These are phyloP conservation scores for Dipodascus geniculatus DNA, from an alignment of 805 yeast species.

Conservation along the genomic window DNA sequence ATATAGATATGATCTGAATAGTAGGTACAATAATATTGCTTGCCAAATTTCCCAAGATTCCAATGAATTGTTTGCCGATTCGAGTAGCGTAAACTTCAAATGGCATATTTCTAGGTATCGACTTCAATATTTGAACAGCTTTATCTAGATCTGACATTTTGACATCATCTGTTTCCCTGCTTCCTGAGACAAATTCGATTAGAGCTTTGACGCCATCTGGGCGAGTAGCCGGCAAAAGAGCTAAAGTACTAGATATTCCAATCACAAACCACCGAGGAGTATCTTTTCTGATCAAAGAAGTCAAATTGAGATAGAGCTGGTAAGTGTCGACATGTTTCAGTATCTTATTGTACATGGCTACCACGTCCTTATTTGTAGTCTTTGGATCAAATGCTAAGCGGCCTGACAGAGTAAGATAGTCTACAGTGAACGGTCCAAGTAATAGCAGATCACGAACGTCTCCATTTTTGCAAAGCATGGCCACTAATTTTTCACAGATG, in stretches of 20 bases:
- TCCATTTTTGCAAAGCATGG: slow-evolving; percentile 14
- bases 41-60: slow-evolving; percentile 36
- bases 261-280: slow-evolving; percentile 36
- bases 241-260: slow-evolving; percentile 39
- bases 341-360: slow-evolving; percentile 3
- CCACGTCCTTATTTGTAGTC: slow-evolving; percentile 1
- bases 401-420: slow-evolving; percentile 18
- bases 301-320: slow-evolving; percentile 48
- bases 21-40: slow-evolving; percentile 36
- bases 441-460: slow-evolving; percentile 21
- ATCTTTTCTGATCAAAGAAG: slow-evolving; percentile 42
- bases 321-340: slow-evolving; percentile 35
- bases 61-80: slow-evolving; percentile 55
- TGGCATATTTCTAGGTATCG: slow-evolving; percentile 44
- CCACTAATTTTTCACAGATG: slow-evolving; percentile 3
- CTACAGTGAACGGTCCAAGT: slow-evolving; percentile 20
- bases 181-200: slow-evolving; percentile 66
- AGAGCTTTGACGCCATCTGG: slow-evolving; percentile 62
- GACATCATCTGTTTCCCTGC: slow-evolving; percentile 60
- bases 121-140: slow-evolving; percentile 51
- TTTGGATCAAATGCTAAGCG: slow-evolving; percentile 19
- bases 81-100: slow-evolving; percentile 40
- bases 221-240: slow-evolving; percentile 43
- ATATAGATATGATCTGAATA: slow-evolving; percentile 42
- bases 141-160: slow-evolving; percentile 54